Base-by-base conservation (phyloP, 805 yeast species). In the Pichia thaimueangensis region DNA sequence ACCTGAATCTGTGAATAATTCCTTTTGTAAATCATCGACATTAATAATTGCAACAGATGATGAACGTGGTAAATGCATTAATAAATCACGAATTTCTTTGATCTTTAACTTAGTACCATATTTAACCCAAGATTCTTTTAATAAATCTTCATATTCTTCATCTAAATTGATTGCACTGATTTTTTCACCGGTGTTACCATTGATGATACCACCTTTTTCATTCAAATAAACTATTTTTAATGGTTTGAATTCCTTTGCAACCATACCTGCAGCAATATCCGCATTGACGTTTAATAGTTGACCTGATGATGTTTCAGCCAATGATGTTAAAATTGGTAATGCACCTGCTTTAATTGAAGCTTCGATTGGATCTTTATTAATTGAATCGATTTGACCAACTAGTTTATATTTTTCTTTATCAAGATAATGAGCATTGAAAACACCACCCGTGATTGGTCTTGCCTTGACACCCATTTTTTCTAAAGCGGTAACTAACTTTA, bases 391-490 rank as follows among this genome's bases (percentile, higher is more conserved):
- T 58, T 84, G 80, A 38, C 99, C 99, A 39, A 93, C 99, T 40
- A 93, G 73, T 59, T 89, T 80, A 67, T 93, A 93, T 65, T 87
- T 89, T 10, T 82, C 87, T 63, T 86, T 75, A 63, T 93, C 96
- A 53, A 93, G 71, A 64, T 86, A 93, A 31, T 86, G 85, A 36
- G 98, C 99, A 43, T 82, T 76, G 68, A 93, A 93, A 15, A 93
- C 97, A 57, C 99, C 99, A 30, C 95, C 91, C 21, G 97, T 93
- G 56, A 93, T 91, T 45, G 99, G 99, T 65, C 99, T 79, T 13
- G 99, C 98, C 50, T 89, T 89, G 43, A 93, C 98, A 36, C 98
- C 99, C 78, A 87, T 78, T 60, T 84, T 79, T 66, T 93, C 99
- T 47, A 93, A 73, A 20, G 98, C 97, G 37, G 96, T 91, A 20